A percentile compares a stretch with the other conserved stretches of the same genome.
phyloP scores from a whole-genome alignment of 371 early-diverging fungal genomes.

The Catenaria anguillulae region DNA sequence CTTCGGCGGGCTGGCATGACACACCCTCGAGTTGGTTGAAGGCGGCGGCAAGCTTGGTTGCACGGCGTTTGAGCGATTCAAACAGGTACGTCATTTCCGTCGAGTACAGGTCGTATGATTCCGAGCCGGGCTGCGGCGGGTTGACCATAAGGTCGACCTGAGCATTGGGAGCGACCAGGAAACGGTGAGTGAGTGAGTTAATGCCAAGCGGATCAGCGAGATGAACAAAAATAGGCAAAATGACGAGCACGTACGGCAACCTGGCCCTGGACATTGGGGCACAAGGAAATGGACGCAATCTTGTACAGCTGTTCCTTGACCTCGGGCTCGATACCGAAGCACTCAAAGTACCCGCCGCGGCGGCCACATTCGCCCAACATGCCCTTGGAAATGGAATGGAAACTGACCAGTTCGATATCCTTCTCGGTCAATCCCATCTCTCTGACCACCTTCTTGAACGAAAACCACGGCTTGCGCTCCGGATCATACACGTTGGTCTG shows the following conservation, averaged over 20 bases:
- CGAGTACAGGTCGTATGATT: constrained; percentile 55
- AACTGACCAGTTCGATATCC: constrained; percentile 72
- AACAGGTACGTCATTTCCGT: constrained; percentile 59
- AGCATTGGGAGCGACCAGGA: no score
- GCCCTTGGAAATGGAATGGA: constrained; percentile 93
- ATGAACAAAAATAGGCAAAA: no score
- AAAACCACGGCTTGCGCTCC: constrained; percentile 67
- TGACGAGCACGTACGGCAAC: no score
- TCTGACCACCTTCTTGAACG: constrained; percentile 77
- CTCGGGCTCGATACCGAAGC: constrained; percentile 53
- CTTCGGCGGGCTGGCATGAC: constrained; percentile 73
- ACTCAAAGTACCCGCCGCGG: constrained; percentile 95
- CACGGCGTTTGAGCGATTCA: constrained; percentile 63
- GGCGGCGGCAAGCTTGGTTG: constrained; percentile 50
- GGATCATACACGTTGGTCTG: constrained; percentile 85
- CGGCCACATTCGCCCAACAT: constrained; percentile 97
- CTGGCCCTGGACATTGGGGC: constrained; percentile 53
- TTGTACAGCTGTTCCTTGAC: constrained; percentile 80
- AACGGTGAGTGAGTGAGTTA: no score
- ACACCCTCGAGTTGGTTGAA: constrained; percentile 75
- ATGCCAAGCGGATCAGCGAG: no score
- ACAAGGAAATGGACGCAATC: constrained; percentile 76
- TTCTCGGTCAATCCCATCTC: constrained; percentile 46
- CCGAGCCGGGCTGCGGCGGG: constrained; percentile 69
- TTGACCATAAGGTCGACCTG: constrained; percentile 89